Conservation (phyloP, 495 filamentous ascomycete species). For the Physcia stellaris region DNA sequence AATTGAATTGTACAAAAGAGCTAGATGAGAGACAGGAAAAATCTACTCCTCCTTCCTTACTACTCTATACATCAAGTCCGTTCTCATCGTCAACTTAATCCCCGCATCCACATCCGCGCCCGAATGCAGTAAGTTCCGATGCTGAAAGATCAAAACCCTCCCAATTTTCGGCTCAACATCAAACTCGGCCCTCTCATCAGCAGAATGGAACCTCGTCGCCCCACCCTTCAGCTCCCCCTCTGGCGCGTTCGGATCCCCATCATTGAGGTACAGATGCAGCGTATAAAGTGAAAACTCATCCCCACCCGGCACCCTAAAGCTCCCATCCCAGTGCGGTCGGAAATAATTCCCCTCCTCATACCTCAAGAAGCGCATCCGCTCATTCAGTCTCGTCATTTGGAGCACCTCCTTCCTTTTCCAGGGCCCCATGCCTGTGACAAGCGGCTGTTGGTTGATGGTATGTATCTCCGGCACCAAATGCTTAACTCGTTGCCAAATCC, state of each 20-base stretch:
- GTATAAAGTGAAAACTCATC: constrained; percentile 55
- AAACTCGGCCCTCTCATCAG: constrained; percentile 19
- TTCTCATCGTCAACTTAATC: constrained; percentile 62
- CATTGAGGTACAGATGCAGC: constrained; percentile 73
- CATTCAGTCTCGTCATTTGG: constrained; percentile 50
- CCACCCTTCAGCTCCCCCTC: constrained; percentile 15
- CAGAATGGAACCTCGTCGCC: constrained; percentile 19
- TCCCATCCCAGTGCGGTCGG: constrained; percentile 60
- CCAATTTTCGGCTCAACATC: constrained; percentile 60
- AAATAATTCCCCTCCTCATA: constrained; percentile 72
- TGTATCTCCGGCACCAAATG: constrained; percentile 24
- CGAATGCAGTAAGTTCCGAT: constrained; percentile 49
- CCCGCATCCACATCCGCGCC: constrained; percentile 64
- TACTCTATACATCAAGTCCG: constrained; percentile 57
- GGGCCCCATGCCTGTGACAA: constrained; percentile 34
- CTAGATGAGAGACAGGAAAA: background rate
- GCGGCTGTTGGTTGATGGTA: constrained; percentile 22
- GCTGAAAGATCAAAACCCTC: constrained; percentile 66
- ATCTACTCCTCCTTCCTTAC: constrained; percentile 3
- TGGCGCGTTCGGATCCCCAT: constrained; percentile 20
- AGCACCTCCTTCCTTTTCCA: constrained; percentile 34
- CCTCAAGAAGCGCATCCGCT: constrained; percentile 66
- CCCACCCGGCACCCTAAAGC: constrained; percentile 45
- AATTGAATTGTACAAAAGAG: too few species aligned
- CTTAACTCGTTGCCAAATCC: constrained; percentile 44